Percentiles rank a stretch among this genome's conserved stretches.
These are phyloP conservation scores for Gossypium mustelinum DNA, from an alignment of 345 rosid species.

Conservation along the genomic window DNA sequence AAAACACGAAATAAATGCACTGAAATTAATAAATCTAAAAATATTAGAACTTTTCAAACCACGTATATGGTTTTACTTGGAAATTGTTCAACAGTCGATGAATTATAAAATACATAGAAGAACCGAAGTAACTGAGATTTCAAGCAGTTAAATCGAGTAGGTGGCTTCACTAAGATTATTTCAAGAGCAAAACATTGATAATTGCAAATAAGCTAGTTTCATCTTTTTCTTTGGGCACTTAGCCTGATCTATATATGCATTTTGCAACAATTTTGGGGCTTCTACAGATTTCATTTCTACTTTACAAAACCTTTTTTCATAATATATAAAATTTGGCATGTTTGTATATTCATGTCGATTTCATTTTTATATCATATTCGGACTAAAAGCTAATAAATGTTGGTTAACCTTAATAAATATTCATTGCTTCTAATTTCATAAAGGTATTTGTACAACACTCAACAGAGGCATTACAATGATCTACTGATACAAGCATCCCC, in stretches of 20 bases:
- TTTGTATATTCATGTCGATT: neutral
- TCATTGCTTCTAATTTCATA: constrained; percentile 18
- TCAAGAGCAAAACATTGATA: no score
- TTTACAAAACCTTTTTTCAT: no score
- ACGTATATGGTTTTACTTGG: no score
- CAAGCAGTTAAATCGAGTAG: neutral
- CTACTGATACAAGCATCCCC: constrained; percentile 19
- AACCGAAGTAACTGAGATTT: neutral
- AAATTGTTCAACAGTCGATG: no score
- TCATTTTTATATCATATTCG: neutral
- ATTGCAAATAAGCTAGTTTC: no score
- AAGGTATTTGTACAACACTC: constrained; percentile 36
- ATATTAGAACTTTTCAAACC: no score
- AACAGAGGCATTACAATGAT: constrained; percentile 26
- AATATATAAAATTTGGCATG: neutral
- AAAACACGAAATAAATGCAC: no score
- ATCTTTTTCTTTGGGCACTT: neutral
- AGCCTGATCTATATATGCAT: neutral
- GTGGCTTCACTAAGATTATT: no score
- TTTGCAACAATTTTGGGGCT: no score
- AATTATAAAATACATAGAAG: no score
- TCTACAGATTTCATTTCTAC: no score
- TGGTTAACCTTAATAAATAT: constrained; percentile 10
- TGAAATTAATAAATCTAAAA: no score
- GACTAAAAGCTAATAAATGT: neutral